Evolutionary conservation across 768 basidiomycete species (phyloP), one percentile per base, ranked within the genome.

Genomic region (Boletus fagicola): DNA sequence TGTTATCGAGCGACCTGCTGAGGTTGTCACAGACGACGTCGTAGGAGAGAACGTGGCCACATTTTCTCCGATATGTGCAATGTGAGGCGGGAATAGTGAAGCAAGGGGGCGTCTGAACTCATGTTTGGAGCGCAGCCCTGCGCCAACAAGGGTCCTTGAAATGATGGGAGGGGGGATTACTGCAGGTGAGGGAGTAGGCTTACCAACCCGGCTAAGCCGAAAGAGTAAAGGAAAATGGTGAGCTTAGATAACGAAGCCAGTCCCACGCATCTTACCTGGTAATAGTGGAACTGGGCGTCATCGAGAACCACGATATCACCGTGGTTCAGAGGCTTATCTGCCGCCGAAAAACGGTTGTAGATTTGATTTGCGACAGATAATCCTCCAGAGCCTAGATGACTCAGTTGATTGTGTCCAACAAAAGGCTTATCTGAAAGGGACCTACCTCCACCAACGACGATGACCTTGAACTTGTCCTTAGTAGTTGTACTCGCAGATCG

Each of bases 291-390:
- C 58, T 88, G 79, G 24, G 91, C 84, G 18, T 82, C 83, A 68
- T 98, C 96, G 33, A 97, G 74, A 54, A 98, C 87, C 7, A 84
- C 91, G 46, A 98, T 84, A 69, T 98, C 95, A 24, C 85, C 90
- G 20, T 78, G 71, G 42, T 79, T 82, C 38, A 97, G 70, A 30
- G 81, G 71, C 61, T 87, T 86, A 10, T 86, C 88, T 44, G 87
- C 85, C 13, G 79, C 76, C 61, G 80, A 79, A 71, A 97, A 94
- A 31, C 86, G 80, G 64, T 92, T 77, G 70, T 87, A 91, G 46
- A 98, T 84, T 74, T 98, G 94, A 62, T 90, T 87, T 38, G 95
- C 93, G 36, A 88, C 88, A 40, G 85, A 81, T 44, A 97, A 71
- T 38, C 94, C 94, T 51, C 81, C 92, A 28, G 85, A 85, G 47